Percentiles rank a stretch among this genome's conserved stretches.
These are phyloP conservation scores for Inga oerstediana DNA, from an alignment of 306 rosid genomes.

Conservation along the genomic window DNA sequence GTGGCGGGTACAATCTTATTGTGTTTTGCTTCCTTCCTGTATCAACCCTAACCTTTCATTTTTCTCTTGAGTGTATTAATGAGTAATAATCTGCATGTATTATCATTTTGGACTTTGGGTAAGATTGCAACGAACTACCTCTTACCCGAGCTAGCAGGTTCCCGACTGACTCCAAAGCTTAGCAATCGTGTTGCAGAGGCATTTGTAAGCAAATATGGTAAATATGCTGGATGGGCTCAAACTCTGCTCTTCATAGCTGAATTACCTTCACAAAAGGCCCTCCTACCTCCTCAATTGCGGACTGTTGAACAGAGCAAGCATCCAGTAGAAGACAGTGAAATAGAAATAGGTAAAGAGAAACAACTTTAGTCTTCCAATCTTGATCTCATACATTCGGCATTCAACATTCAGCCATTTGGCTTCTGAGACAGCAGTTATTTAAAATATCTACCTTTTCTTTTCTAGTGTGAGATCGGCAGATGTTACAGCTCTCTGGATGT, in stretches of 20 bases:
- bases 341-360: conserved; percentile 33
- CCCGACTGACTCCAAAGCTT: conserved; percentile 75
- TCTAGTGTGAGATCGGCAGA: conserved; percentile 30
- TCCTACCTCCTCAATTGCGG: conserved; percentile 55
- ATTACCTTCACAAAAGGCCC: conserved; percentile 78
- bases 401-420: conserved; percentile 20
- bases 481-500: conserved; percentile 26
- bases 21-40: conserved; percentile 9
- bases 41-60: neutral
- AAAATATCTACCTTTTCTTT: conserved; percentile 7
- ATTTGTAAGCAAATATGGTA: conserved; percentile 79
- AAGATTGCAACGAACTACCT: conserved; percentile 88
- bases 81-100: conserved; percentile 29
- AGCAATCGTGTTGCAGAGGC: conserved; percentile 83
- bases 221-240: conserved; percentile 99
- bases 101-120: conserved; percentile 37
- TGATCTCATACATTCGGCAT: conserved; percentile 17
- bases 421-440: neutral
- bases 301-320: conserved; percentile 43
- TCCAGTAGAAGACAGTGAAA: conserved; percentile 38
- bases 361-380: conserved; percentile 16
- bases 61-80: neutral
- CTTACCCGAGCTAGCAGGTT: conserved; percentile 95
- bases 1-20: conserved; percentile 67
- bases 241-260: conserved; percentile 88